Evolutionary conservation across 192 early-diverging fungal species (phyloP), one percentile per base, ranked within the genome.

Genomic region (Coemansia sp.): DNA sequence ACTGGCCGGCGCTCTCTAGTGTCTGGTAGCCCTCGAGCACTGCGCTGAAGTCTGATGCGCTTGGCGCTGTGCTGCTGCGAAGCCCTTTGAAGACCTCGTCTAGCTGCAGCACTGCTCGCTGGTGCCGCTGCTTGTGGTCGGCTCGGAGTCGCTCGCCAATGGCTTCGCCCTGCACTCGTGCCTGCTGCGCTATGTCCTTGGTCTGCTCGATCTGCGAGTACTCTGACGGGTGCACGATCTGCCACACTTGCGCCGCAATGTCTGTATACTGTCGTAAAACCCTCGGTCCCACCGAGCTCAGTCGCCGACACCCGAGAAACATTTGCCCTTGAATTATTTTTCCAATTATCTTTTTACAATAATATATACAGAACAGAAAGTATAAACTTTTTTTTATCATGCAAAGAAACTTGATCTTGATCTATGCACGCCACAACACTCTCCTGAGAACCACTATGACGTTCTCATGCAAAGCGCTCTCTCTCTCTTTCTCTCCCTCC

Each of bases 11-110:
- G 65, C 65, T 66, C 12, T 41, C 18, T n/a, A 72, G 18, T 3
- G 46, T 41, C 40, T 49, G 47, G 69, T 68, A 84, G 8, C 76
- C 81, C 12, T 78, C 73, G 7, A 84, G 53, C 47, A 84, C 58
- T 41, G 76, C 76, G 24, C 40, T 41, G 53, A 68, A 70, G 16
- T 77, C 75, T 11, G 40, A 47, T 1, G n/a, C 16, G 4, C 60
- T 39, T 33, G 69, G 18, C 3, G 64, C 49, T 16, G 31, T 15
- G 49, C 27, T 2, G n/a, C 36, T 34, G 39, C 60, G 36, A 62
- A 33, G 44, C 66, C 27, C 27, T 27, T 39, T 34, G 61, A 72
- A 75, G 9, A 83, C 66, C n/a, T 12, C 34, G 29, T 61, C 57
- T 11, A 84, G 71, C 41, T 29, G 52, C 9, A 4, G 13, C n/a